Evolutionary conservation across 2,329 filamentous ascomycete genomes (phyloP).

Genomic region (Botryotinia globosa): DNA sequence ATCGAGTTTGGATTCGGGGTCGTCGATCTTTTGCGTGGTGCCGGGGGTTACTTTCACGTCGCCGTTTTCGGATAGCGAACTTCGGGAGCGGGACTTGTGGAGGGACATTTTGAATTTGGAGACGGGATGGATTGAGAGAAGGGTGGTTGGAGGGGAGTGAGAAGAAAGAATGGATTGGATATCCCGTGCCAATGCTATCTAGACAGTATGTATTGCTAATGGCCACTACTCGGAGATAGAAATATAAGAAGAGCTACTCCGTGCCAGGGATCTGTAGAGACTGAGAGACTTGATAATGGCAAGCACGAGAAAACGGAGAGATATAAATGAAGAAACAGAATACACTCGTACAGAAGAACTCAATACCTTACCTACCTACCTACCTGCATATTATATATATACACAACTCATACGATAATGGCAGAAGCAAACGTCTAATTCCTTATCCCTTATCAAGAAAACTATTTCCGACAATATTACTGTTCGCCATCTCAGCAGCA

Average conservation of each 20-base stretch:
- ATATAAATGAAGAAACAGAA: background rate
- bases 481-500: background rate
- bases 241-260: background rate
- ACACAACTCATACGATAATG: background rate
- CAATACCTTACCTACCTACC: background rate
- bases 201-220: no score
- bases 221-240: background rate
- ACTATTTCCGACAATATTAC: background rate
- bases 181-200: background rate
- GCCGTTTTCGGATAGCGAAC: background rate
- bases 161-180: background rate
- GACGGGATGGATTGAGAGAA: background rate
- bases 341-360: background rate
- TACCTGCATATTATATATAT: background rate
- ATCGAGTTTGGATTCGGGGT: slow-evolving; percentile 6
- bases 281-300: background rate
- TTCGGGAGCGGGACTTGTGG: background rate
- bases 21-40: background rate
- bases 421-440: background rate
- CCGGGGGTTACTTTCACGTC: background rate
- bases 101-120: background rate
- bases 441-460: slow-evolving; percentile 7
- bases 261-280: background rate
- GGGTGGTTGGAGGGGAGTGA: background rate
- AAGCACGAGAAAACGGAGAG: background rate